Base-by-base conservation (phyloP, 129 eudicot species). In the Cynara cardunculus region DNA sequence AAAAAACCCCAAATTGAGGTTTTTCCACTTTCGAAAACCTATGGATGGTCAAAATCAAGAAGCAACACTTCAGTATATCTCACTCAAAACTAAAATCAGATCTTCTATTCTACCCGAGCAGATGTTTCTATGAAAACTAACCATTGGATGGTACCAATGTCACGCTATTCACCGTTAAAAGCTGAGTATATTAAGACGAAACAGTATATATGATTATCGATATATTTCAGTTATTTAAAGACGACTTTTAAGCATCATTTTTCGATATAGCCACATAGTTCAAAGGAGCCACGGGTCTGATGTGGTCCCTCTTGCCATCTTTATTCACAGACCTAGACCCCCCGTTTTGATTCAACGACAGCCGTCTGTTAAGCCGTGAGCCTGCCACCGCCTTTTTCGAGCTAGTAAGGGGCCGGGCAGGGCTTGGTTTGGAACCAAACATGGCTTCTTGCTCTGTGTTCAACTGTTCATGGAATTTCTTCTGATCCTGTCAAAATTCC, bases 341-440 rank as follows among this genome's bases (percentile, higher is more conserved):
- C 30, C 69, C 86, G 46, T 89, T 91, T 76, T 86, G 97, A 68
- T 85, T 87, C 69, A 96, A 76, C 46, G 99, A 96, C 19, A 88
- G 85, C 21, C 98, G 89, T 66, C 97, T 82, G 75, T 73, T 89
- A 18, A 93, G 84, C 65, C 24, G 65, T 56, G 65, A 56, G 0
- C 65, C 65, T 0, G n/a, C 24, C 65, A 44, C 71, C n/a, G 69
- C 83, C 80, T 92, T 92, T 90, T 93, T 90, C 5, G 88, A 27
- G 73, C 95, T 82, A 70, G 93, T 83, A 21, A 69, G 72, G 16
- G 85, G 90, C 53, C 93, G 86, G 18, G 89, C 97, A 16, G 99
- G 98, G 92, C 93, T 96, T 73, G 99, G 98, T 75, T 89, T 96
- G 76, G 96, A 46, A 61, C 91, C 88, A 72, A 92, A 89, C 53